A percentile compares a stretch with the other conserved stretches of the same genome.
phyloP scores from a whole-genome alignment of 164 flowering plant genomes.

The Euptelea pleiosperma region DNA sequence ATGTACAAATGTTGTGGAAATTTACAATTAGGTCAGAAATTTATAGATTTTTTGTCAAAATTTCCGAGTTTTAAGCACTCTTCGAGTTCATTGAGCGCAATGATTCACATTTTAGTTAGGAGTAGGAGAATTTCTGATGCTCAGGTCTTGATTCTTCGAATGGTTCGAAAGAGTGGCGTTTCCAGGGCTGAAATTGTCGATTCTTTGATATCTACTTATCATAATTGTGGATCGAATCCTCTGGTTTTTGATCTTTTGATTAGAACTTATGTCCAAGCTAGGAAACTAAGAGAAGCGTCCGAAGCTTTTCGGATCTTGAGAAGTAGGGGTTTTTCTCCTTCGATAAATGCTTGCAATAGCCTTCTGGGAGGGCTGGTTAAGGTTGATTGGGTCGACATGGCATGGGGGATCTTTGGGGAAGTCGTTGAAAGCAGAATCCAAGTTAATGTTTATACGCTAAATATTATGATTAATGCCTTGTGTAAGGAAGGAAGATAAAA shows the following conservation, averaged over 20 bases:
- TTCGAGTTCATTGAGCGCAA: constrained; percentile 50
- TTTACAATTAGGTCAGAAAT: constrained; percentile 43
- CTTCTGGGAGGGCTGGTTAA: constrained; percentile 81
- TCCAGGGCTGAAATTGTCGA: constrained; percentile 59
- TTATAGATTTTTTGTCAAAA: constrained; percentile 39
- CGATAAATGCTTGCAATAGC: constrained; percentile 77
- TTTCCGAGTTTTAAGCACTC: constrained; percentile 47
- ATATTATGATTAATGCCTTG: constrained; percentile 80
- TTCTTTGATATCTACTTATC: constrained; percentile 39
- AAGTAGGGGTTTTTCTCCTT: constrained; percentile 43
- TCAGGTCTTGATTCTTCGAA: constrained; percentile 65
- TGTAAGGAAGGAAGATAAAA: constrained; percentile 65
- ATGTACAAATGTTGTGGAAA: constrained; percentile 45
- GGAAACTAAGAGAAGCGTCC: constrained; percentile 63
- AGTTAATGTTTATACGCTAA: constrained; percentile 73
- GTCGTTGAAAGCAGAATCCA: constrained; percentile 36
- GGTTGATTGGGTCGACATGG: constrained; percentile 76
- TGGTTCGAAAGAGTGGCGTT: constrained; percentile 74
- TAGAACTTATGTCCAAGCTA: constrained; percentile 83
- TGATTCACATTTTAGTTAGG: constrained; percentile 56
- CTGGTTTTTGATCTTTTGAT: constrained; percentile 71
- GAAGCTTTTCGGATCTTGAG: constrained; percentile 59
- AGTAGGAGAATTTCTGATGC: constrained; percentile 63
- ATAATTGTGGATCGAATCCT: constrained; percentile 38
- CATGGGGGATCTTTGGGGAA: constrained; percentile 63